These are phyloP conservation scores for Fusarium concolor DNA, from an alignment of 2,329 filamentous ascomycete species.

Conservation along the genomic window DNA sequence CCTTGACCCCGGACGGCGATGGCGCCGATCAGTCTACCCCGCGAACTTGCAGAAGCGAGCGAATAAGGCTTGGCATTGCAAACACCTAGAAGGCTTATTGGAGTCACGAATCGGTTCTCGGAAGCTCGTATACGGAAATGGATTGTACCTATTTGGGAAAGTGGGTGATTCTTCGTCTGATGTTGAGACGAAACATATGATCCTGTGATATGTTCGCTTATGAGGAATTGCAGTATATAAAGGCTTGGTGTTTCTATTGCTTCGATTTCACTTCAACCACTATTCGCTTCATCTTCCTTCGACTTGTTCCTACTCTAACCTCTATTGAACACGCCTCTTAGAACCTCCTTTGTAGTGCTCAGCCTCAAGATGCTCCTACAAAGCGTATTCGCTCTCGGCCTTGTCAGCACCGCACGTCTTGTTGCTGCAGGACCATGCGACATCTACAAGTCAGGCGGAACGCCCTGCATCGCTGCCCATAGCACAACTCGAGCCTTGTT, in stretches of 20 bases:
- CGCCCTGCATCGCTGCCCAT: conserved; percentile 28
- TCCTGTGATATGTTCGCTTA: neutral
- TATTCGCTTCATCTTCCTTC: too few species aligned
- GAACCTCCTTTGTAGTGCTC: rapidly evolving
- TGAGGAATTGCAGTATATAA: too few species aligned
- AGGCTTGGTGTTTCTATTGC: too few species aligned
- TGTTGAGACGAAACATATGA: neutral
- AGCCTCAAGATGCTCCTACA: conserved; percentile 5
- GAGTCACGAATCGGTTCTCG: neutral
- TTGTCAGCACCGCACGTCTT: conserved; percentile 6
- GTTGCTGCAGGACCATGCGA: conserved; percentile 23
- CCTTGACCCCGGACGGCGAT: conserved; percentile 2
- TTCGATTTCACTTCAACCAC: too few species aligned
- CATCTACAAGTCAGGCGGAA: conserved; percentile 19
- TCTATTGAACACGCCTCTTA: too few species aligned
- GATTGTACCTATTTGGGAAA: neutral
- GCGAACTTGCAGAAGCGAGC: conserved; percentile 14
- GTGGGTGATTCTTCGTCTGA: neutral
- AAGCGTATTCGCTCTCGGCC: conserved; percentile 11
- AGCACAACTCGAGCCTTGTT: conserved; percentile 20
- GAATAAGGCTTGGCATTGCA: neutral
- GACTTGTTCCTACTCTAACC: too few species aligned
- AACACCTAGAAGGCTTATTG: neutral
- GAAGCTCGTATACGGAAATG: neutral
- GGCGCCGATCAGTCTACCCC: conserved; percentile 13